A percentile compares a stretch with the other conserved stretches of the same genome.
Evolutionary conservation across 1,284 basidiomycete genomes (phyloP).

Genomic region (Mycena sp.): DNA sequence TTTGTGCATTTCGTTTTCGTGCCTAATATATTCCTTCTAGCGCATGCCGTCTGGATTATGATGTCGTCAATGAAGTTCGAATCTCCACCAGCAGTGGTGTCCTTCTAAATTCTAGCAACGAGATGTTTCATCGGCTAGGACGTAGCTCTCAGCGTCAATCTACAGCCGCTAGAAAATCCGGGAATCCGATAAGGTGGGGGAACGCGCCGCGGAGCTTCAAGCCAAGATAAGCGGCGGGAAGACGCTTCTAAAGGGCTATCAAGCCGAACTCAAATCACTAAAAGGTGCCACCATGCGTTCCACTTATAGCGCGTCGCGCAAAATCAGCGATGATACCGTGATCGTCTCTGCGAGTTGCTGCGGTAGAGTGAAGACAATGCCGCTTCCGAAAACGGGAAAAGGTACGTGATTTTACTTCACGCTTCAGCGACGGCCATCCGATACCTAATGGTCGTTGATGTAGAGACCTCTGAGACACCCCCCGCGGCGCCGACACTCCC

Average conservation of each 20-base stretch:
- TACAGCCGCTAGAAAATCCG: background rate
- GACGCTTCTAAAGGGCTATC: background rate
- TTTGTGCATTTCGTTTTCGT: background rate
- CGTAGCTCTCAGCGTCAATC: constrained; percentile 1
- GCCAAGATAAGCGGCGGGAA: background rate
- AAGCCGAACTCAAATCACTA: background rate
- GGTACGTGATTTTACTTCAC: background rate
- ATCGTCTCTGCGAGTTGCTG: background rate
- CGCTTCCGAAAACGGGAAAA: background rate
- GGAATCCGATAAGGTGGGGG: background rate
- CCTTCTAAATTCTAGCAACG: constrained; percentile 3
- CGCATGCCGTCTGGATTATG: background rate
- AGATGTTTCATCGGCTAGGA: constrained; percentile 1
- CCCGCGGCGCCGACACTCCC: too few species aligned
- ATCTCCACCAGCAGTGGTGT: too few species aligned
- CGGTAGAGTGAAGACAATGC: background rate
- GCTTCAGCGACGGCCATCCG: too few species aligned
- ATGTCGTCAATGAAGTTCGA: too few species aligned
- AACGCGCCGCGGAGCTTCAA: background rate
- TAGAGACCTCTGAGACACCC: too few species aligned
- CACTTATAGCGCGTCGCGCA: background rate
- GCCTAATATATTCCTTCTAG: background rate
- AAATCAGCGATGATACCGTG: too few species aligned
- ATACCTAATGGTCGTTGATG: too few species aligned
- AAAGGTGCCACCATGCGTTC: background rate